These are phyloP conservation scores for Gracilaria gracilis DNA, from an alignment of 23 red algal genomes.

Conservation along the genomic window DNA sequence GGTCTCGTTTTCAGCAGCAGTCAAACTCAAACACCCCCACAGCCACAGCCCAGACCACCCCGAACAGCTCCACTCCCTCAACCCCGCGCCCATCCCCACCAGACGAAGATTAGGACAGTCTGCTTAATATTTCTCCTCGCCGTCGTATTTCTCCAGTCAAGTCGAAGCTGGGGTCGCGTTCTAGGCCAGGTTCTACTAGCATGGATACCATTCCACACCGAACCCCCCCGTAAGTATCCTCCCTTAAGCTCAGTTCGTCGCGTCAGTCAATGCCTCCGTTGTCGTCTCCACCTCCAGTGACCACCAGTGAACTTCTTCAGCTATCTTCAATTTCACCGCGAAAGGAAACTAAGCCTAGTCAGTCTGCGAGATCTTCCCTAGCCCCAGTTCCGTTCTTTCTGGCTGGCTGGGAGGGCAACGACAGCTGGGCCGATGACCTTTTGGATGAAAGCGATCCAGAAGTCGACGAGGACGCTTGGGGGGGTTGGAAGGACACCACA, in stretches of 20 bases:
- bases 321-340: neutral
- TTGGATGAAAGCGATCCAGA: slow-evolving; percentile 38
- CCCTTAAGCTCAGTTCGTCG: neutral
- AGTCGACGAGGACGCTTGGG: slow-evolving; percentile 48
- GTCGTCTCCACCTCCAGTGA: neutral
- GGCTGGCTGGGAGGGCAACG: slow-evolving; percentile 57
- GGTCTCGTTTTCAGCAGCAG: slow-evolving; percentile 24
- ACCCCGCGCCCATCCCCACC: slow-evolving; percentile 34
- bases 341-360: neutral
- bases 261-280: neutral
- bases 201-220: neutral
- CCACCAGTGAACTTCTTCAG: neutral
- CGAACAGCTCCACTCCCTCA: slow-evolving; percentile 30
- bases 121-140: slow-evolving; percentile 36
- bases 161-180: slow-evolving; percentile 26
- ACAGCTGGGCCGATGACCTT: slow-evolving; percentile 65
- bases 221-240: slow-evolving; percentile 4
- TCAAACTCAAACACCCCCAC: slow-evolving; percentile 11
- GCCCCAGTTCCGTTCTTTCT: slow-evolving; percentile 62
- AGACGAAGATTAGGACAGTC: slow-evolving; percentile 49
- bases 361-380: neutral
- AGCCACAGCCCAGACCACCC: slow-evolving; percentile 3
- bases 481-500: slow-evolving; percentile 9
- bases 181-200: slow-evolving; percentile 8
- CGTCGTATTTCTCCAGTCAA: slow-evolving; percentile 46